A percentile compares a stretch with the other conserved stretches of the same genome.
Conservation (phyloP, 2,329 filamentous ascomycete genomes). For the Dryadomyces quercus-mongolicae region DNA sequence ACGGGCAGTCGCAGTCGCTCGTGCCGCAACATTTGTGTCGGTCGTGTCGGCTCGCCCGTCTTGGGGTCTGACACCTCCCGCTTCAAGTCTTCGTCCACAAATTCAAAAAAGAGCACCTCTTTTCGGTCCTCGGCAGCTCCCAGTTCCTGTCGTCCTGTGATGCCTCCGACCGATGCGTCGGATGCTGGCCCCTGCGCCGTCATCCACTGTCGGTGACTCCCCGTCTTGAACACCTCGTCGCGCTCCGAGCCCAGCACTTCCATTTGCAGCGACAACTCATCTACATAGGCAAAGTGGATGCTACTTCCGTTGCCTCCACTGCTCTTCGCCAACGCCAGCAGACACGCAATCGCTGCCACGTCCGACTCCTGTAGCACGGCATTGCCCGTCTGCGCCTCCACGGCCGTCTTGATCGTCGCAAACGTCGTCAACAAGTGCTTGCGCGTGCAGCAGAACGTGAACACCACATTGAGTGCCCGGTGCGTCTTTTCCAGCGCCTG, state of each 20-base stretch:
- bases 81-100: constrained; percentile 82
- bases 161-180: constrained; percentile 44
- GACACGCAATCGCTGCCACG: constrained; percentile 65
- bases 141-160: constrained; percentile 35
- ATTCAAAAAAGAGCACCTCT: constrained; percentile 83
- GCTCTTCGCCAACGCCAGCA: constrained; percentile 5
- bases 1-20: constrained; percentile 86
- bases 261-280: constrained; percentile 71
- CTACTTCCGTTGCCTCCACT: constrained; percentile 24
- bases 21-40: constrained; percentile 55
- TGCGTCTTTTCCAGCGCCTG: constrained; percentile 64
- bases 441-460: constrained; percentile 86
- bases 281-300: constrained; percentile 76
- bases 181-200: constrained; percentile 32
- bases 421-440: constrained; percentile 90
- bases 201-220: constrained; percentile 26
- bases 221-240: constrained; percentile 52
- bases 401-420: constrained; percentile 71
- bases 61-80: constrained; percentile 60
- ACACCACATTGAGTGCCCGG: constrained; percentile 79
- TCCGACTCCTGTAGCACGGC: constrained; percentile 54
- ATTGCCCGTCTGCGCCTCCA: constrained; percentile 69
- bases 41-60: constrained; percentile 59
- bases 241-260: constrained; percentile 58
- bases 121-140: constrained; percentile 7